Base-by-base conservation (phyloP, 169 alveolate genomes). In the Plasmodium gallinaceum region DNA sequence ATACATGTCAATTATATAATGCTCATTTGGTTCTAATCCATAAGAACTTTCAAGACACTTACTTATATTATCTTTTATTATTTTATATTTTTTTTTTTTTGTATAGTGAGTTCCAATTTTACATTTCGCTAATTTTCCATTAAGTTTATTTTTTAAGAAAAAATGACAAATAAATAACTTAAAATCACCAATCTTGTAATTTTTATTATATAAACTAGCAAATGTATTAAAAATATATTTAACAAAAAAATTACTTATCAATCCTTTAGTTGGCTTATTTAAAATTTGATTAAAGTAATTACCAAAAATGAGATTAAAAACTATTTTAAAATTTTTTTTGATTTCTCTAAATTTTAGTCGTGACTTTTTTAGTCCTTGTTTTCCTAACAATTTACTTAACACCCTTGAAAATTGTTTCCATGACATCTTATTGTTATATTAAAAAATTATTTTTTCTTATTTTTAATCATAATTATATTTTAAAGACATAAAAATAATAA, bases 1-100 rank as follows among this genome's bases (percentile, higher is more conserved):
- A 76, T 76, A 76, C 20, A 76, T 57, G 22, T 64, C 66, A 76
- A 76, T 76, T 62, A 76, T n/a, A 76, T 51, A 76, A 62, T 76
- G 89, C 20, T 76, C 89, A 76, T 51, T 76, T 64, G 69, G 24
- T 24, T 76, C 52, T 22, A 14, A n/a, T 62, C 43, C 37, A 57
- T 57, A 65, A 12, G 65, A 58, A 10, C 24, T 51, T 37, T 76
- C 39, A 62, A 72, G 62, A 39, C 20, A 48, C 24, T 64, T 48
- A 64, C 24, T 7, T 43, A 43, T 20, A 12, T 76, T 57, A 62
- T 39, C 65, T 76, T 52, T 76, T 57, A 64, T 42, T 58, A 52
- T 7, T 46, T 46, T 57, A 48, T 18, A 26, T 64, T 62, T 76
- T 12, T 64, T 76, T 66, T 76, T 52, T 45, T 51, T 48, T 7